Percentiles rank a stretch among this genome's conserved stretches.
Conservation (phyloP, 345 rosid genomes). For the thale cress (Arabidopsis thaliana) region DNA sequence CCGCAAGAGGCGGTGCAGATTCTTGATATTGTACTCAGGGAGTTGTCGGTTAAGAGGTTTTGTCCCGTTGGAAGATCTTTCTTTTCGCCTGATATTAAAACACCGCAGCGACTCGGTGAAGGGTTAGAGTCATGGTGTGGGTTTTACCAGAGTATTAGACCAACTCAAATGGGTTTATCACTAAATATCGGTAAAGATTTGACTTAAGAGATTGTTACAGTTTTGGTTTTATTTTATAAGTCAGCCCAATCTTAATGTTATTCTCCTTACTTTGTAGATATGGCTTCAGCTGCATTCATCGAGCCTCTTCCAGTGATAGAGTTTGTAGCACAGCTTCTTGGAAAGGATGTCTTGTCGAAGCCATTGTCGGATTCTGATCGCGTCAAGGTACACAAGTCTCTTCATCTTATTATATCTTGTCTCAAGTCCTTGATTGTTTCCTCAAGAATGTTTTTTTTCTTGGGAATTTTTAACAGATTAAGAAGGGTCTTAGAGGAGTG, state of each 20-base stretch:
- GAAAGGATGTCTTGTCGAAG: constrained; percentile 76
- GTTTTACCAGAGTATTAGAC: constrained; percentile 95
- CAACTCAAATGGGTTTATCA: constrained; percentile 98
- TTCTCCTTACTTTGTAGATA: constrained; percentile 56
- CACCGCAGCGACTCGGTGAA: constrained; percentile 85
- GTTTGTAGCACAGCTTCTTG: constrained; percentile 90
- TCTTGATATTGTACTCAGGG: constrained; percentile 90
- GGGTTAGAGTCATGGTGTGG: constrained; percentile 99
- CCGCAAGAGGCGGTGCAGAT: constrained; percentile 93
- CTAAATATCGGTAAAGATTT: constrained; percentile 72
- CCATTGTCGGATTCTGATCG: constrained; percentile 93
- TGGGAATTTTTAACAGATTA: constrained; percentile 56
- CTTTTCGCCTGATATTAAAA: constrained; percentile 84
- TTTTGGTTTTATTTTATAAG: not conserved
- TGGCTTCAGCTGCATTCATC: constrained; percentile 97
- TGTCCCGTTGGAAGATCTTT: constrained; percentile 90
- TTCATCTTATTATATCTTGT: not conserved
- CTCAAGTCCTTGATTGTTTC: not conserved
- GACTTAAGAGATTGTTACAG: constrained; percentile 5
- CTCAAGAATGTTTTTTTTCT: not conserved
- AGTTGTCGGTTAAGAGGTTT: constrained; percentile 81
- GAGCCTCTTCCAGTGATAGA: constrained; percentile 98
- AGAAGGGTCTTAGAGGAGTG: constrained; percentile 92
- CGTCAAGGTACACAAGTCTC: constrained; percentile 64
- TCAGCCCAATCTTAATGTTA: constrained; percentile 14